Conservation (phyloP, 2,329 filamentous ascomycete genomes). For the Chrysoporthe puriensis region DNA sequence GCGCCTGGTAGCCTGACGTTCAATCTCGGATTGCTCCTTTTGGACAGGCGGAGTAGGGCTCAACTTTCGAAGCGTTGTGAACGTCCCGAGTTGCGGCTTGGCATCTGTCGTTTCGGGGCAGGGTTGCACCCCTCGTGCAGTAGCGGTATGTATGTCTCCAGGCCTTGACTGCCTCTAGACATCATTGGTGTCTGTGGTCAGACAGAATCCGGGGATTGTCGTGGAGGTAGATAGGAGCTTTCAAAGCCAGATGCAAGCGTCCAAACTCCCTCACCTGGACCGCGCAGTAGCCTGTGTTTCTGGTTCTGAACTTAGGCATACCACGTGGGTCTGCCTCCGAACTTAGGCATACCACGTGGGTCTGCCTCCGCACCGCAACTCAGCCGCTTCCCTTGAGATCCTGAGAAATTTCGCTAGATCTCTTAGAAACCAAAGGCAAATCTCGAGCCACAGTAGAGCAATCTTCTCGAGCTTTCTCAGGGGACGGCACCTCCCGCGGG, state of each 20-base stretch:
- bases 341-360: background rate
- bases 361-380: background rate
- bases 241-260: background rate
- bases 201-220: background rate
- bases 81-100: background rate
- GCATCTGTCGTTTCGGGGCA: background rate
- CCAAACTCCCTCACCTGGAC: background rate
- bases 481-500: constrained; percentile 37
- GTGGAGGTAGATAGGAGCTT: background rate
- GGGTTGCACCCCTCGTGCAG: no score
- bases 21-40: background rate
- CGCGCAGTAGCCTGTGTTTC: background rate
- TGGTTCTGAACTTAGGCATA: background rate
- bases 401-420: background rate
- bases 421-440: background rate
- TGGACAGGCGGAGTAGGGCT: background rate
- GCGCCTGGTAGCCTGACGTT: constrained; percentile 53
- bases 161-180: no score
- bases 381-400: no score
- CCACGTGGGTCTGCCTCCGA: background rate
- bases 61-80: background rate
- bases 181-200: no score
- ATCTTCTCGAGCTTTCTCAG: background rate
- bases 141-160: no score
- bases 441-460: background rate